Conservation (phyloP, 805 yeast genomes). For the Torulaspora indica region DNA sequence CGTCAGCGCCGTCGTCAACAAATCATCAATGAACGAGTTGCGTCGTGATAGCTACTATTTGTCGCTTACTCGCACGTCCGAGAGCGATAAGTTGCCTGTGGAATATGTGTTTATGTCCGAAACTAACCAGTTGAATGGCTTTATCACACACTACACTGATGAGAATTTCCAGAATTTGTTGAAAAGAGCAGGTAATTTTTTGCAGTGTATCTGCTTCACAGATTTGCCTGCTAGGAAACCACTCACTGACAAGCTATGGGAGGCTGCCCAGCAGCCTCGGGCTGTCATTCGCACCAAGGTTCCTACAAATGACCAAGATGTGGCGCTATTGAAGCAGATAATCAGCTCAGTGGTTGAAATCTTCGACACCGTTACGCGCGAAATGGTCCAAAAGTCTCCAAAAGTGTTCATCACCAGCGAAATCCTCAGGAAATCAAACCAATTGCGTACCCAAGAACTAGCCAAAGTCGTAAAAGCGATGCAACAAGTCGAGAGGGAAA, state of each 20-base stretch:
- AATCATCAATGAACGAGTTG: slow-evolving; percentile 68
- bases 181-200: slow-evolving; percentile 40
- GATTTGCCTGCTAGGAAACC: slow-evolving; percentile 82
- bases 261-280: slow-evolving; percentile 45
- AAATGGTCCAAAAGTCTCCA: slow-evolving; percentile 36
- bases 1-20: slow-evolving; percentile 79
- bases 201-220: slow-evolving; percentile 72
- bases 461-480: slow-evolving; percentile 63
- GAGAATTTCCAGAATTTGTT: slow-evolving; percentile 45
- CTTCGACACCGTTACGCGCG: slow-evolving; percentile 51
- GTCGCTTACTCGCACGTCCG: slow-evolving; percentile 78
- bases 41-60: slow-evolving; percentile 77
- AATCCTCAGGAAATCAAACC: slow-evolving; percentile 66
- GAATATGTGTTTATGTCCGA: slow-evolving; percentile 88
- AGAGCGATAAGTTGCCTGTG: slow-evolving; percentile 62
- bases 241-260: slow-evolving; percentile 48
- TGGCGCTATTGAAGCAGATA: slow-evolving; percentile 46
- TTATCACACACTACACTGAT: slow-evolving; percentile 45
- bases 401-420: slow-evolving; percentile 64
- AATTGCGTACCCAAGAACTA: slow-evolving; percentile 71
- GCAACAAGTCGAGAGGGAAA: slow-evolving; percentile 64
- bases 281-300: slow-evolving; percentile 52
- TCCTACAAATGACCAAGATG: slow-evolving; percentile 47
- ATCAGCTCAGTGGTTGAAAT: slow-evolving; percentile 54
- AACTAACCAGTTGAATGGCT: slow-evolving; percentile 70